Evolutionary conservation across 805 yeast genomes (phyloP).

Genomic region (Barnettozyma botsteinii): DNA sequence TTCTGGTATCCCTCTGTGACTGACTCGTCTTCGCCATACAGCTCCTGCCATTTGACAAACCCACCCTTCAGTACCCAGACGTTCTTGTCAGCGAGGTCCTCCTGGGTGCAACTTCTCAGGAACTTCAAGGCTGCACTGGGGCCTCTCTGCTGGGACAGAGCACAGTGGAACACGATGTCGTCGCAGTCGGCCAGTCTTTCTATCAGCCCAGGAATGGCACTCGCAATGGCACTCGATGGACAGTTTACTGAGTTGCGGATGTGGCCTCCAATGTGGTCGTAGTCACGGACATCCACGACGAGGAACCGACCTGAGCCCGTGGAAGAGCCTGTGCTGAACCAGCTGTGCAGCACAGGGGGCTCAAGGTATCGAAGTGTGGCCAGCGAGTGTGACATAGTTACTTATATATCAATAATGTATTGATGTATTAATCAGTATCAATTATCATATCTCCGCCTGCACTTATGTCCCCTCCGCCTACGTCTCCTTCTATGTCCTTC

Average conservation of each 20-base stretch:
- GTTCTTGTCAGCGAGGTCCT: slow-evolving; percentile 31
- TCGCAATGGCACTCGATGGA: slow-evolving; percentile 43
- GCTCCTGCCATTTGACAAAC: slow-evolving; percentile 74
- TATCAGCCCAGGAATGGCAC: slow-evolving; percentile 27
- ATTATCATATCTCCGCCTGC: no score
- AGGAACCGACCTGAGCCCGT: slow-evolving; percentile 37
- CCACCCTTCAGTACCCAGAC: slow-evolving; percentile 82
- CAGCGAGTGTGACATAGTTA: neutral
- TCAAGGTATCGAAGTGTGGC: slow-evolving; percentile 40
- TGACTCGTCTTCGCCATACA: slow-evolving; percentile 58
- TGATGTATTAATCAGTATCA: no score
- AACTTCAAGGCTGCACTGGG: slow-evolving; percentile 76
- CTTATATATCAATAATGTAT: neutral
- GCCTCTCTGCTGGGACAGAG: slow-evolving; percentile 85
- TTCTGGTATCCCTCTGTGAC: slow-evolving; percentile 60
- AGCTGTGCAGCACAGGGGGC: slow-evolving; percentile 37
- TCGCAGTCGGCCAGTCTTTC: slow-evolving; percentile 23
- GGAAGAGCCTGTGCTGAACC: slow-evolving; percentile 39
- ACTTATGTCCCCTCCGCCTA: no score
- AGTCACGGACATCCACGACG: slow-evolving; percentile 82
- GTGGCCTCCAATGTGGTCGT: slow-evolving; percentile 76
- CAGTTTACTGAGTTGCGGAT: slow-evolving; percentile 49
- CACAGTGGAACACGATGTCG: slow-evolving; percentile 84
- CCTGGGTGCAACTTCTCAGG: slow-evolving; percentile 27
- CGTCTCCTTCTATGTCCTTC: no score